Evolutionary conservation across 306 rosid genomes (phyloP).

Genomic region (Carpinus fangiana): DNA sequence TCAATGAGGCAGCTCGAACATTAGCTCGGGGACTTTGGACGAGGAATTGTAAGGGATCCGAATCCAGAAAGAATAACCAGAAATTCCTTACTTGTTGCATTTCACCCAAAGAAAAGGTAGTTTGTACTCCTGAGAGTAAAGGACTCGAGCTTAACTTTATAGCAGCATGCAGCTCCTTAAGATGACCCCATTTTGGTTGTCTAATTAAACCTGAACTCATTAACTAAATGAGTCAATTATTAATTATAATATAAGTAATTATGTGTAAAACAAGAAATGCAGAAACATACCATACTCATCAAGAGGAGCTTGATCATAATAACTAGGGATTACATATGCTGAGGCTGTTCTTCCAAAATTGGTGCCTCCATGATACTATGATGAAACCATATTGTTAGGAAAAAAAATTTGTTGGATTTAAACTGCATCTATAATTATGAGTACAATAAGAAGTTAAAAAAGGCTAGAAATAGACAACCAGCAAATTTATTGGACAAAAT

Average conservation of each 20-base stretch:
- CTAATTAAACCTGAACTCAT: conserved; percentile 51
- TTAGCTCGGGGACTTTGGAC: too few relatives aligned
- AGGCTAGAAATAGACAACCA: too few relatives aligned
- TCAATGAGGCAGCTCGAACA: too few relatives aligned
- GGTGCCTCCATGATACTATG: conserved; percentile 61
- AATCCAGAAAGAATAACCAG: background rate
- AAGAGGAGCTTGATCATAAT: conserved; percentile 53
- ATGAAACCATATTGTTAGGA: background rate
- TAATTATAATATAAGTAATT: background rate
- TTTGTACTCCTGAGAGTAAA: conserved; percentile 44
- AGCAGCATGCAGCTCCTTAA: conserved; percentile 67
- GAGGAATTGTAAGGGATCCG: too few relatives aligned
- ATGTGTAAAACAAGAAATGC: conserved; percentile 1
- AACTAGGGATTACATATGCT: conserved; percentile 36
- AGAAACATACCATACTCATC: conserved; percentile 51
- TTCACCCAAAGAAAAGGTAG: conserved; percentile 28
- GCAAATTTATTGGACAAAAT: too few relatives aligned
- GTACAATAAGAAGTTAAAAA: background rate
- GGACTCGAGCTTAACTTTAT: conserved; percentile 53
- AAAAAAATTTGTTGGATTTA: background rate
- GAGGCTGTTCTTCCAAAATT: conserved; percentile 48
- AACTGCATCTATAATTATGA: background rate
- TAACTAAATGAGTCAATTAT: conserved; percentile 10
- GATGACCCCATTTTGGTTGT: conserved; percentile 81
- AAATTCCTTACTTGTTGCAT: conserved; percentile 35